phyloP scores from a whole-genome alignment of 2,329 filamentous ascomycete species.

The Phialophora tarda region DNA sequence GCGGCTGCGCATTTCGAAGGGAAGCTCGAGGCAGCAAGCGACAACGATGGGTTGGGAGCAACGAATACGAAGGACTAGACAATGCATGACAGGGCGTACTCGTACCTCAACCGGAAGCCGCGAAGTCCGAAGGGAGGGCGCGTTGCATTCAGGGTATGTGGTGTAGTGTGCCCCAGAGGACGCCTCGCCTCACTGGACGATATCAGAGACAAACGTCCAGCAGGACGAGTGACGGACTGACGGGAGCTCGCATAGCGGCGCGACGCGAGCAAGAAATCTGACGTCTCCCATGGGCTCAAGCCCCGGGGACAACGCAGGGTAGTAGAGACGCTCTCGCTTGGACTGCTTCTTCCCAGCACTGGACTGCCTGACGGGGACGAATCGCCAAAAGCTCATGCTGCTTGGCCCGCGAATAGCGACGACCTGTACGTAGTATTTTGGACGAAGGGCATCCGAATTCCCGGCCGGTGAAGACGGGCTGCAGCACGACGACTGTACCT shows the following conservation, averaged over 20 bases:
- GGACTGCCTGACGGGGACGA: background rate
- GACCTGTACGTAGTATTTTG: background rate
- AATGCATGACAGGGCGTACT: background rate
- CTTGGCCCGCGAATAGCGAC: slow-evolving; percentile 6
- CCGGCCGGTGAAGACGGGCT: background rate
- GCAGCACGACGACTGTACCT: background rate
- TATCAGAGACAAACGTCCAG: background rate
- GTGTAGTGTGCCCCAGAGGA: background rate
- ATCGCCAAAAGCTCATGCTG: background rate
- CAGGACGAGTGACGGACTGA: background rate
- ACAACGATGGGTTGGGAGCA: background rate
- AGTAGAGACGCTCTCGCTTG: background rate
- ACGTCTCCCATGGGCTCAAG: background rate
- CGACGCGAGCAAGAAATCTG: background rate
- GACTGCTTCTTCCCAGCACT: background rate
- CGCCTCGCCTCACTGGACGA: background rate
- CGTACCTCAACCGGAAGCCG: background rate
- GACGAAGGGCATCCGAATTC: background rate
- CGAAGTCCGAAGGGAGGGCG: background rate
- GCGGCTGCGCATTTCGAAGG: background rate
- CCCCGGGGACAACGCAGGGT: background rate
- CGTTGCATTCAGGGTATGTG: background rate
- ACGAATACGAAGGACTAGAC: background rate
- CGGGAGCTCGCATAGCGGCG: background rate
- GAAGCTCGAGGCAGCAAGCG: background rate